Conservation (phyloP, 306 rosid genomes). For the Vicia faba region DNA sequence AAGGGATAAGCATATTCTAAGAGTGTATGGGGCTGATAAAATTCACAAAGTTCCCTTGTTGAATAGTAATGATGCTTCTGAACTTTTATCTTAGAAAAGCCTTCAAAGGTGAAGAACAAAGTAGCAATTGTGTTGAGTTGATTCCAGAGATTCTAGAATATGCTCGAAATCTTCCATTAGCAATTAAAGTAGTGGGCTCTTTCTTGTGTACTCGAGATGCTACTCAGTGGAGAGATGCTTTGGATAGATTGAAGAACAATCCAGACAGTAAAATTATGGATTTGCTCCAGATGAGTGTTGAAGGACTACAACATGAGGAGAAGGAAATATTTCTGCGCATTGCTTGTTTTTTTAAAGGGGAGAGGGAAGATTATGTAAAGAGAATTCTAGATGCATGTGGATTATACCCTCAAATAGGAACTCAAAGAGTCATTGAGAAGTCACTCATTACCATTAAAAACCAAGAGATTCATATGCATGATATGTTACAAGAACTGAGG, state of each 20-base stretch:
- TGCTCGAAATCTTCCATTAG: constrained; percentile 15
- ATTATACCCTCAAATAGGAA: neutral
- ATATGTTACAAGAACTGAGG: constrained; percentile 16
- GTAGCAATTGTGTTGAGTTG: neutral
- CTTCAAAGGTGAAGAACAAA: neutral
- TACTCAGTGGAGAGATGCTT: constrained; percentile 10
- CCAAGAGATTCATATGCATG: constrained; percentile 27
- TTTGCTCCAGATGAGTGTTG: neutral
- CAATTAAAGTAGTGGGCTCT: constrained; percentile 1
- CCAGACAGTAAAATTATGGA: neutral
- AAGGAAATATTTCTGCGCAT: constrained; percentile 1
- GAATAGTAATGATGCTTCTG: neutral
- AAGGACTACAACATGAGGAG: neutral
- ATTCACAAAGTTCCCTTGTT: neutral
- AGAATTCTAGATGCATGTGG: neutral
- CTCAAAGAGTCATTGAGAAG: neutral
- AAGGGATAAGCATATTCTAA: neutral
- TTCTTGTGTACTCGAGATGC: neutral
- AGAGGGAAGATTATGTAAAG: neutral
- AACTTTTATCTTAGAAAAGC: constrained; percentile 8
- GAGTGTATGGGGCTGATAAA: neutral
- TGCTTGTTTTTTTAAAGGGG: constrained; percentile 10
- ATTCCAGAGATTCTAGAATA: neutral
- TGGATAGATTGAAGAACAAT: neutral
- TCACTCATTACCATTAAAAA: constrained; percentile 18